Conservation (phyloP, 2,329 filamentous ascomycete genomes). For the Aspergillus tanneri region DNA sequence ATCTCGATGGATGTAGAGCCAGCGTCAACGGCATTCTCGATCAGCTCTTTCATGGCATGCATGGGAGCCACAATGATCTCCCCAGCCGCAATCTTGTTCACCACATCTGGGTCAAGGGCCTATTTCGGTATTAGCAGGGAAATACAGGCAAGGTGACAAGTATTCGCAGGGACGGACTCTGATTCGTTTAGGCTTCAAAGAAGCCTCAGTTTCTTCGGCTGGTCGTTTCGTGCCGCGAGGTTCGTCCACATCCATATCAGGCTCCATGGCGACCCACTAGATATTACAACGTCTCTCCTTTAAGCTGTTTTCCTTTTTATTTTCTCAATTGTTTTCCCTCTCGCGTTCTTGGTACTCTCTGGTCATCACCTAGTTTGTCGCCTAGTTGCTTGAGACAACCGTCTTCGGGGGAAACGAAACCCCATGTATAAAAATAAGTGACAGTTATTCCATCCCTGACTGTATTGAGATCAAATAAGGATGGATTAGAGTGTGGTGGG, state of each 20-base stretch:
- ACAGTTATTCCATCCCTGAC: too few species aligned
- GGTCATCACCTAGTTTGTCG: too few species aligned
- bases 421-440: too few species aligned
- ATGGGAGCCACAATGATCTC: constrained; percentile 98
- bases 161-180: constrained; percentile 23
- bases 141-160: background rate
- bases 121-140: constrained; percentile 41
- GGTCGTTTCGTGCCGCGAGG: constrained; percentile 51
- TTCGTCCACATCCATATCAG: constrained; percentile 47
- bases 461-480: too few species aligned
- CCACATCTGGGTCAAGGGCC: constrained; percentile 86
- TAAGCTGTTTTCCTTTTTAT: too few species aligned
- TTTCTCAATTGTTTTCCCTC: background rate
- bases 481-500: too few species aligned
- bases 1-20: constrained; percentile 89
- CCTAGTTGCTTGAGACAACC: too few species aligned
- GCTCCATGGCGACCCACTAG: constrained; percentile 8
- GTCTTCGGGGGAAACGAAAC: too few species aligned
- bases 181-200: constrained; percentile 51
- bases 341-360: too few species aligned
- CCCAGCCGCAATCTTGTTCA: constrained; percentile 97
- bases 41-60: constrained; percentile 91
- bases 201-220: constrained; percentile 44
- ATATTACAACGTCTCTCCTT: too few species aligned
- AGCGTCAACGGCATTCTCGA: constrained; percentile 97